Evolutionary conservation across 164 flowering plant species (phyloP), one percentile per base, ranked within the genome.

Genomic region (Stephania cephalantha): DNA sequence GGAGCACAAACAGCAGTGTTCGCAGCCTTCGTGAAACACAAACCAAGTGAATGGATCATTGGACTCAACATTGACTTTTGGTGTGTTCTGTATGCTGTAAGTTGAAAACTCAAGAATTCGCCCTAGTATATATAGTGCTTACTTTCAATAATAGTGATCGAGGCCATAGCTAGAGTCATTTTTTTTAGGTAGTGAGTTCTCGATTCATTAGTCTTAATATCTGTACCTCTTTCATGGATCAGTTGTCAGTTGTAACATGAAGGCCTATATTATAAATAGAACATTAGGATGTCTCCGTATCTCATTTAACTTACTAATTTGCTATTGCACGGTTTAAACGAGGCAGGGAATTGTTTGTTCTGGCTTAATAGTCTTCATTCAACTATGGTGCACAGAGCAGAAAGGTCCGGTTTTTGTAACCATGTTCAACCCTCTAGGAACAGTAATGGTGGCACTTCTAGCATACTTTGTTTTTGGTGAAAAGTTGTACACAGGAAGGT

Each of bases 331-430:
- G 0, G 15, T 50, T 10, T 50, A 50, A 29, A 12, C 74, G 70
- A 55, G 73, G 81, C 85, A 93, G 98, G 98, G 94, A 81, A 82
- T 90, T 2, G 85, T 85, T 9, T 75, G 84, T 67, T 88, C 95
- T 6, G 91, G 95, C 63, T 64, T 91, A 13, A 75, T 88, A 12
- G 68, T 87, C 50, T 89, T 77, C 81, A 55, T 88, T 68, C 95
- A 87, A 78, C 85, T 90, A n/a, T 93, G 94, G 91, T 86, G 91
- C 84, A 90, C 87, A 4, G 88, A 89, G 78, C 75, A 81, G 75
- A 91, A 83, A 77, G 97, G 94, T 9, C 97, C 97, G 9, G 95
- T 91, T 71, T 90, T 93, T 79, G 93, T 91, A 46, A 90, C 97
- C 71, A 89, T 94, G 90, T 91, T 90, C 74, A 94, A 89, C 77